These are phyloP conservation scores for Fusarium subtropicale DNA, from an alignment of 2,329 filamentous ascomycete species.

Conservation along the genomic window DNA sequence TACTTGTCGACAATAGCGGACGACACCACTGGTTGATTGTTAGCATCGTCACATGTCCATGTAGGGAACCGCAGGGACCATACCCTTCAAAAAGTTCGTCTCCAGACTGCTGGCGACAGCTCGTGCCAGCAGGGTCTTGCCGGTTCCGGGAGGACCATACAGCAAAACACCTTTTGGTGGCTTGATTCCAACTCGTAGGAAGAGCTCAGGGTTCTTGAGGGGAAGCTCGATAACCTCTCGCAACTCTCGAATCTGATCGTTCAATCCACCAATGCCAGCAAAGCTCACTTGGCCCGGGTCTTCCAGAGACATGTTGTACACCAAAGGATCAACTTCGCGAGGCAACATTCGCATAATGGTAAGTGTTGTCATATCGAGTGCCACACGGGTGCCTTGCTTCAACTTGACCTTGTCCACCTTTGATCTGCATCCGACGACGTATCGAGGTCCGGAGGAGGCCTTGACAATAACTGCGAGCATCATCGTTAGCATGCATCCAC, in stretches of 20 bases:
- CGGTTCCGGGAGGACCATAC: constrained; percentile 95
- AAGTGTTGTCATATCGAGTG: constrained; percentile 98
- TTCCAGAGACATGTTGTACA: constrained; percentile 99
- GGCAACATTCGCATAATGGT: constrained; percentile 99
- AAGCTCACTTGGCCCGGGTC: constrained; percentile 98
- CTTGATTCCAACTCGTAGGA: constrained; percentile 97
- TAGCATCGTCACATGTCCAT: constrained; percentile 23
- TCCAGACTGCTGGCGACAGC: constrained; percentile 96
- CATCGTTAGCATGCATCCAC: constrained; percentile 36
- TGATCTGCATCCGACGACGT: constrained; percentile 97
- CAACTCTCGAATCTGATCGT: constrained; percentile 97
- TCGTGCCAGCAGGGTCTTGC: constrained; percentile 93
- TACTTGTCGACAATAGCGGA: constrained; percentile 99
- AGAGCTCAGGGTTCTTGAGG: constrained; percentile 98
- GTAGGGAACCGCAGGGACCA: constrained; percentile 26
- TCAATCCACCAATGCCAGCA: constrained; percentile 95
- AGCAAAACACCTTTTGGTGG: constrained; percentile 96
- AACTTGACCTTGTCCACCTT: constrained; percentile 98
- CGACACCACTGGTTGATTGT: constrained; percentile 78
- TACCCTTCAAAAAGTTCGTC: constrained; percentile 98
- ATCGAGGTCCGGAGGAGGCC: constrained; percentile 95
- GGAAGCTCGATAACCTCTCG: constrained; percentile 98
- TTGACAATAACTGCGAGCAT: constrained; percentile 87
- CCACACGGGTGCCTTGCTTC: constrained; percentile 97
- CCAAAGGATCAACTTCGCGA: constrained; percentile 95